These are phyloP conservation scores for Stenocarpella maydis DNA, from an alignment of 2,329 filamentous ascomycete genomes.

Conservation along the genomic window DNA sequence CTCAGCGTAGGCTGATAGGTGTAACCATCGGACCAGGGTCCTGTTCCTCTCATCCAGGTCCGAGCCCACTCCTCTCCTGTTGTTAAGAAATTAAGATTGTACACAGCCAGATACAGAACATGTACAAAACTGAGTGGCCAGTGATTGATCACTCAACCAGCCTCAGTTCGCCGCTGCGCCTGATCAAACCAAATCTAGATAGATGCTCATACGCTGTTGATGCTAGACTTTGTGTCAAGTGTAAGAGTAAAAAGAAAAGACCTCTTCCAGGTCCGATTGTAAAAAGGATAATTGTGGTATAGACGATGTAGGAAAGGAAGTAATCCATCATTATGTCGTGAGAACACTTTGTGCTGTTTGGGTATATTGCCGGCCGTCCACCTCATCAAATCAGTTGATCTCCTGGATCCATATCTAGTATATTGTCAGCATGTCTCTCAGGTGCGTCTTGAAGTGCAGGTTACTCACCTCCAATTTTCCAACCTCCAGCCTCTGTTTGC, in stretches of 20 bases:
- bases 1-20: conserved; percentile 10
- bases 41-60: conserved; percentile 10
- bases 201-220: conserved; percentile 34
- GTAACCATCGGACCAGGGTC: conserved; percentile 5
- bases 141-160: neutral
- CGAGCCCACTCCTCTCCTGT: conserved; percentile 14
- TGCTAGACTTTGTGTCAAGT: conserved; percentile 29
- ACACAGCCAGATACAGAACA: conserved; percentile 25
- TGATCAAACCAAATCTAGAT: conserved; percentile 32
- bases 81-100: conserved; percentile 9
- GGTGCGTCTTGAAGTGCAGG: neutral
- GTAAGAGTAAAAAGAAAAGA: neutral
- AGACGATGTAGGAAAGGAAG: conserved; percentile 23
- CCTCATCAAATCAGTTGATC: conserved; percentile 34
- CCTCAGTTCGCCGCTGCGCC: conserved; percentile 22
- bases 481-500: conserved; percentile 79
- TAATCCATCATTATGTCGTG: conserved; percentile 35
- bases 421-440: conserved; percentile 37
- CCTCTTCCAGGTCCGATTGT: neutral
- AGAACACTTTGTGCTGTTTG: conserved; percentile 29
- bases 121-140: neutral
- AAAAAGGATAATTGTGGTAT: neutral
- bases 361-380: conserved; percentile 33
- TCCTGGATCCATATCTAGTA: conserved; percentile 47
- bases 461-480: conserved; percentile 91